These are phyloP conservation scores for Candida ficus DNA, from an alignment of 805 yeast species.

Conservation along the genomic window DNA sequence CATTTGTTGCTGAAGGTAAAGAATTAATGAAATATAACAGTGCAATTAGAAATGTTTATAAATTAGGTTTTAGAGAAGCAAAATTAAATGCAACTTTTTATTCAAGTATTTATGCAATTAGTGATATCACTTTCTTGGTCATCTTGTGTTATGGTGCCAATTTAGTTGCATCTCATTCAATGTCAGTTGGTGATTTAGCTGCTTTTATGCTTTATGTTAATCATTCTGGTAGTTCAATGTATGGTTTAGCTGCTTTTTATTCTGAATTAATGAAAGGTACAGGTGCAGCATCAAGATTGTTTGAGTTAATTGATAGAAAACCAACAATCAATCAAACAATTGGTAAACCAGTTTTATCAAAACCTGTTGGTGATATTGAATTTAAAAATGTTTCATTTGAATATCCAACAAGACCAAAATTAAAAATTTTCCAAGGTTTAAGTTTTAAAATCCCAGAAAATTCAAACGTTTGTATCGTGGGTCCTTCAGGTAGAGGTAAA, in stretches of 20 bases:
- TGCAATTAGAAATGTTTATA: constrained; percentile 62
- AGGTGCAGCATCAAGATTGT: constrained; percentile 91
- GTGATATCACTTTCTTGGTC: constrained; percentile 76
- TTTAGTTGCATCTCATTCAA: constrained; percentile 67
- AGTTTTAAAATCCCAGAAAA: constrained; percentile 45
- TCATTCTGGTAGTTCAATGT: constrained; percentile 88
- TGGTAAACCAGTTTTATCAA: constrained; percentile 44
- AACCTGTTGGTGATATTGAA: constrained; percentile 42
- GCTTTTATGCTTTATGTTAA: constrained; percentile 93
- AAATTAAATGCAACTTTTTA: constrained; percentile 70
- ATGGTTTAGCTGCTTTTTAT: constrained; percentile 89
- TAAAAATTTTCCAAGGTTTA: constrained; percentile 45
- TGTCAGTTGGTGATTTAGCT: constrained; percentile 86
- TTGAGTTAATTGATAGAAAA: constrained; percentile 76
- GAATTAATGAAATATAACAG: constrained; percentile 74
- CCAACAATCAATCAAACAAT: constrained; percentile 63
- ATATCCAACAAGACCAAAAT: constrained; percentile 85
- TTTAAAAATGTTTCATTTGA: constrained; percentile 67
- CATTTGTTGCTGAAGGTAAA: constrained; percentile 81
- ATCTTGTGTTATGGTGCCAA: constrained; percentile 78
- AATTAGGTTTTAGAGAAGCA: constrained; percentile 77
- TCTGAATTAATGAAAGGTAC: constrained; percentile 97
- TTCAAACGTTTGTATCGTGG: constrained; percentile 71
- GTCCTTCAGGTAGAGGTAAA: constrained; percentile 90
- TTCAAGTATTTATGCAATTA: constrained; percentile 75